phyloP scores from a whole-genome alignment of 164 flowering plant genomes.

The Euptelea pleiosperma region DNA sequence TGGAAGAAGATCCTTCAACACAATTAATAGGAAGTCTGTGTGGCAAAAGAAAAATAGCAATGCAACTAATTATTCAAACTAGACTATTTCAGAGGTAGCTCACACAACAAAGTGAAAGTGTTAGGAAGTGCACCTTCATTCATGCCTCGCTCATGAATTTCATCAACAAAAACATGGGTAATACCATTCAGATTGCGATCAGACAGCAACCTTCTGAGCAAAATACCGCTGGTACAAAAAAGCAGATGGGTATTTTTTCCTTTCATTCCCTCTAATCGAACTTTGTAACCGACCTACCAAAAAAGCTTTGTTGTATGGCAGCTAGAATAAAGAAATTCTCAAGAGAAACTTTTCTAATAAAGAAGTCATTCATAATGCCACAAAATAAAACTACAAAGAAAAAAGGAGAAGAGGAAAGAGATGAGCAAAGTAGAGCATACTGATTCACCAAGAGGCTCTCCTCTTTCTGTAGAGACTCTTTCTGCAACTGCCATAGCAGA shows the following conservation, averaged over 20 bases:
- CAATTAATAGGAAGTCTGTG: conserved; percentile 89
- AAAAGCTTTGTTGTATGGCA: conserved; percentile 39
- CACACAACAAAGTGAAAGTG: conserved; percentile 1
- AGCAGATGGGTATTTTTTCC: conserved; percentile 98
- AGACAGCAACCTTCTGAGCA: conserved; percentile 80
- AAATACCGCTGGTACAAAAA: conserved; percentile 97
- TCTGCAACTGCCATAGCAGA: conserved; percentile 98
- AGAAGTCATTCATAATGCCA: background rate
- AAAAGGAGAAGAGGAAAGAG: conserved; percentile 6
- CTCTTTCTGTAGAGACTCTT: conserved; percentile 93
- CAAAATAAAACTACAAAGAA: background rate
- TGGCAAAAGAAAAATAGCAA: conserved; percentile 1
- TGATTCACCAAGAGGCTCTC: conserved; percentile 96
- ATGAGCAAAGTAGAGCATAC: conserved; percentile 37
- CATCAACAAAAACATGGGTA: conserved; percentile 99
- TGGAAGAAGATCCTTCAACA: conserved; percentile 94
- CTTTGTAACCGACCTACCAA: conserved; percentile 97
- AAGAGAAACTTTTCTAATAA: conserved; percentile 1
- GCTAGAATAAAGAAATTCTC: conserved; percentile 24
- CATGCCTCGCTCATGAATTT: conserved; percentile 99
- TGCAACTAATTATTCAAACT: background rate
- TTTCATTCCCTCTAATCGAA: conserved; percentile 95
- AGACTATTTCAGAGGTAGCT: conserved; percentile 7
- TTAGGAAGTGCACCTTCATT: conserved; percentile 70
- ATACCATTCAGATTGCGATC: conserved; percentile 87